Evolutionary conservation across 768 basidiomycete species (phyloP).

Genomic region (Phylloporus sp.): DNA sequence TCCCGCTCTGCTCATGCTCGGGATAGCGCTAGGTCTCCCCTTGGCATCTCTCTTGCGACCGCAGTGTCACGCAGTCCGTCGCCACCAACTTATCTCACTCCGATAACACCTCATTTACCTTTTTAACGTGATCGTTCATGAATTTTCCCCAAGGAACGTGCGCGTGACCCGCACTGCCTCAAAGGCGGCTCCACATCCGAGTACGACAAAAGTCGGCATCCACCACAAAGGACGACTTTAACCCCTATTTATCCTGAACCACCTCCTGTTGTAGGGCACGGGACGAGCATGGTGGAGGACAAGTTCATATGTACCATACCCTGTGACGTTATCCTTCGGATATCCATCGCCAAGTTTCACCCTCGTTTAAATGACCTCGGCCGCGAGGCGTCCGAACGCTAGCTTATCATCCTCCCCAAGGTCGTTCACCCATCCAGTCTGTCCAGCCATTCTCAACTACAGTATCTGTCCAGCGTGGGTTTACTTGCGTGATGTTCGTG

Average conservation of each 20-base stretch:
- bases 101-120: not conserved
- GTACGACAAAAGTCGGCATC: not conserved
- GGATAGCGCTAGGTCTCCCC: not conserved
- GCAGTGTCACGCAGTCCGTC: not conserved
- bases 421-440: not conserved
- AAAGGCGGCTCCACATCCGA: not conserved
- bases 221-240: not conserved
- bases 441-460: not conserved
- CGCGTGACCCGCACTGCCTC: not conserved
- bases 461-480: not conserved
- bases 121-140: not conserved
- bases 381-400: not conserved
- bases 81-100: not conserved
- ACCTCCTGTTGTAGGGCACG: not conserved
- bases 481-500: slow-evolving; percentile 1
- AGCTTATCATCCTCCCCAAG: not conserved
- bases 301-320: not conserved
- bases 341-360: not conserved
- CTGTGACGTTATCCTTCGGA: not conserved
- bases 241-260: not conserved
- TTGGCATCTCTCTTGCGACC: not conserved
- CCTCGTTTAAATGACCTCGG: not conserved
- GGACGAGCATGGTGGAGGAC: not conserved
- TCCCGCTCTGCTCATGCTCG: slow-evolving; percentile 10
- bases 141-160: not conserved